Evolutionary conservation across 2,329 filamentous ascomycete species (phyloP), one percentile per base, ranked within the genome.

Genomic region (Talaromyces sp.): DNA sequence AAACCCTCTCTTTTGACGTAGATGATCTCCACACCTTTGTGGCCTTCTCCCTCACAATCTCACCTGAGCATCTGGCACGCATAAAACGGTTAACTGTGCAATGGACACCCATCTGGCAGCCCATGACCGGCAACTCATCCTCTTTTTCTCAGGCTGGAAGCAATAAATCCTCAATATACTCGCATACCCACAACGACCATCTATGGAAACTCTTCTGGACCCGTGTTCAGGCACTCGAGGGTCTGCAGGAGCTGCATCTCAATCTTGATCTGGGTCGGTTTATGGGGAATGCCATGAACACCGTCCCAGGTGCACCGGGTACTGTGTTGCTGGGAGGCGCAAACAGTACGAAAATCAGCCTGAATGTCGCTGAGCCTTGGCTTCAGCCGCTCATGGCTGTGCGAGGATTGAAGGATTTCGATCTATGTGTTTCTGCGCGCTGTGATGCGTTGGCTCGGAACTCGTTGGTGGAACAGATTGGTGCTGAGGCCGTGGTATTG

Each of bases 21-120:
- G 74, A 77, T 50, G 75, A 78, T 66, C 68, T 79, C 3, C 72
- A 74, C 62, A 77, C 76, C 22, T 77, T 78, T 63, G 69, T 78
- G 17, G 72, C 73, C 5, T 78, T 78, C 66, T 69, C 71, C 2
- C 52, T 60, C 0, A 67, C 66, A 17, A 63, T 79, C 8, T 69
- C 69, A 6, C 62, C 72, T 0, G 9, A 54, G 3, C 68, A 69
- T 10, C 70, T 72, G 0, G 39, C 25, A 22, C 57, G 67, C 1
- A 72, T 78, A 19, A 62, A 64, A 1, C 60, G 67, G 1, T 64
- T 78, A 2, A 73, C 72, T 0, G 68, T 78, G 1, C 75, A 78
- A 54, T 78, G 73, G 72, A 74, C 68, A 43, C 75, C 75, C 0
- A 65, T 78, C 27, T 78, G 75, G 75, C 71, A 73, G 31, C 75